These are phyloP conservation scores for Aspergillus pseudoglaucus DNA, from an alignment of 2,329 filamentous ascomycete genomes.

Conservation along the genomic window DNA sequence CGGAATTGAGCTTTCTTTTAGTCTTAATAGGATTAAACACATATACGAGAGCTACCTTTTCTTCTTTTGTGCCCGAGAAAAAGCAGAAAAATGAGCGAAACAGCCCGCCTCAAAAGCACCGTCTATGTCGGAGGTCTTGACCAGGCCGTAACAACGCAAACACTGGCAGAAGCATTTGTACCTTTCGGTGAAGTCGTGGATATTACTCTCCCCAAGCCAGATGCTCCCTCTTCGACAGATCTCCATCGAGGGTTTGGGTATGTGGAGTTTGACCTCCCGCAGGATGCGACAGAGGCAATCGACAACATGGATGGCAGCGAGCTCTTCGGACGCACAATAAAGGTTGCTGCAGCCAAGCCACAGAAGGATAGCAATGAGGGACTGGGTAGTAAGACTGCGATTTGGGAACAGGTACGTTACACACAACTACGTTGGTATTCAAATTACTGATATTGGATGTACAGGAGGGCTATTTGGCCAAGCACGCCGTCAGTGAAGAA, in stretches of 20 bases:
- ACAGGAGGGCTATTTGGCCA: constrained; percentile 87
- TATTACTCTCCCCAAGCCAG: constrained; percentile 82
- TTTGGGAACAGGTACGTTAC: constrained; percentile 84
- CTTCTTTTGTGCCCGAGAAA: not conserved
- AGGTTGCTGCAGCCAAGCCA: constrained; percentile 84
- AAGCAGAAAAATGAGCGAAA: constrained; percentile 62
- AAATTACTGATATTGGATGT: constrained; percentile 19
- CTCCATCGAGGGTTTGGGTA: constrained; percentile 91
- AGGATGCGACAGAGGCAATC: constrained; percentile 89
- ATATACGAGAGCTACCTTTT: too few relatives aligned
- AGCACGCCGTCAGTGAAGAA: constrained; percentile 78
- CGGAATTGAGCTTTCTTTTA: not conserved
- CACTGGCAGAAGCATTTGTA: constrained; percentile 84
- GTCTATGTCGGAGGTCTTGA: constrained; percentile 88
- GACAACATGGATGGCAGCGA: constrained; percentile 99
- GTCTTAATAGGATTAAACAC: not conserved
- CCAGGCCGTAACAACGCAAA: constrained; percentile 65
- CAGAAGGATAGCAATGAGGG: constrained; percentile 85
- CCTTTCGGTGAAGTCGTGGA: constrained; percentile 95
- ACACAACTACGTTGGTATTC: not conserved
- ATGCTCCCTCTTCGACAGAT: constrained; percentile 69
- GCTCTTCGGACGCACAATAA: constrained; percentile 85
- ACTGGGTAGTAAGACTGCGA: constrained; percentile 82
- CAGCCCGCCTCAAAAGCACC: constrained; percentile 77
- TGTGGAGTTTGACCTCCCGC: constrained; percentile 80